Evolutionary conservation across 1,284 basidiomycete genomes (phyloP).

Genomic region (Cutaneotrichosporon curvatum): DNA sequence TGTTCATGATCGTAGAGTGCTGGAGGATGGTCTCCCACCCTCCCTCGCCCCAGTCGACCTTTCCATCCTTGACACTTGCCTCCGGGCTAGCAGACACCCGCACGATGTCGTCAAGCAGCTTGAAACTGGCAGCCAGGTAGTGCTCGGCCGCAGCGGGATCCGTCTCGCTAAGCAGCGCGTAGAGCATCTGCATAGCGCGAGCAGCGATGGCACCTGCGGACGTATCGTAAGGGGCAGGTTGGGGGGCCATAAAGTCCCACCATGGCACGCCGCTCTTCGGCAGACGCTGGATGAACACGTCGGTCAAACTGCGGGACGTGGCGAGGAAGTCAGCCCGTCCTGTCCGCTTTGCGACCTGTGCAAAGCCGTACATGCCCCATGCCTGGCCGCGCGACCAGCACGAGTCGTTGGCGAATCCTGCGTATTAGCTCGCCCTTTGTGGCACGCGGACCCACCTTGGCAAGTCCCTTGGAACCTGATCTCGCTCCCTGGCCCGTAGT

Average conservation of each 20-base stretch:
- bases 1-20: constrained; percentile 38
- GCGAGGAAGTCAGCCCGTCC: constrained; percentile 32
- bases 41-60: constrained; percentile 31
- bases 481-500: constrained; percentile 22
- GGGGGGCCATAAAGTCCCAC: constrained; percentile 38
- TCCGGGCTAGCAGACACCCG: constrained; percentile 21
- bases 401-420: constrained; percentile 31
- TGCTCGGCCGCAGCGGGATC: constrained; percentile 23
- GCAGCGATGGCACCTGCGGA: constrained; percentile 32
- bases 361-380: constrained; percentile 39
- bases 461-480: constrained; percentile 20
- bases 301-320: constrained; percentile 23
- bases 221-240: constrained; percentile 33
- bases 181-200: constrained; percentile 30
- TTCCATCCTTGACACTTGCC: constrained; percentile 19
- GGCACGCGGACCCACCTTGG: constrained; percentile 24
- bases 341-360: constrained; percentile 33
- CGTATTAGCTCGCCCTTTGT: not conserved
- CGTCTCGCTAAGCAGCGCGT: constrained; percentile 16
- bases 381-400: constrained; percentile 37
- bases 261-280: constrained; percentile 27
- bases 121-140: constrained; percentile 27
- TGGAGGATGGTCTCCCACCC: constrained; percentile 38
- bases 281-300: constrained; percentile 30
- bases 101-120: constrained; percentile 21